Percentiles rank a stretch among this genome's conserved stretches.
Conservation (phyloP, 2,329 filamentous ascomycete genomes). For the Fusarium sp. region DNA sequence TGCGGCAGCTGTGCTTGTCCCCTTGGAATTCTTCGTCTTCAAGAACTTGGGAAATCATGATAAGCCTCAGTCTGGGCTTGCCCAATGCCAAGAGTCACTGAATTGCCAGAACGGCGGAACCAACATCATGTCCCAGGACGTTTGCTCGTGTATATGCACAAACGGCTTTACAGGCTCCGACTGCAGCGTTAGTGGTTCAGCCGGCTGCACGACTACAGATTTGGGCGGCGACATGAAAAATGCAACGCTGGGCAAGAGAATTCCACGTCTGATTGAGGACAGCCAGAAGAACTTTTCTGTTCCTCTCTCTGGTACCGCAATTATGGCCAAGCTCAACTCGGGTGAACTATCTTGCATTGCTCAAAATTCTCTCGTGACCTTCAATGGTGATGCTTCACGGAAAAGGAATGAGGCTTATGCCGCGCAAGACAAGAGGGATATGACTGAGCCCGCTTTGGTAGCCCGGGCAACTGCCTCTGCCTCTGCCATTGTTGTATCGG, state of each 20-base stretch:
- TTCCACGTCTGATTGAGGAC: slow-evolving; percentile 77
- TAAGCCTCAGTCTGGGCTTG: slow-evolving; percentile 53
- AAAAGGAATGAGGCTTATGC: slow-evolving; percentile 47
- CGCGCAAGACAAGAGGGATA: slow-evolving; percentile 30
- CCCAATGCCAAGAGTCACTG: slow-evolving; percentile 69
- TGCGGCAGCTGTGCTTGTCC: slow-evolving; percentile 84
- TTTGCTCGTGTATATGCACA: slow-evolving; percentile 87
- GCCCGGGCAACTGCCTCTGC: slow-evolving; percentile 21
- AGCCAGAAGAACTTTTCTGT: slow-evolving; percentile 78
- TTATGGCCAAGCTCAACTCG: slow-evolving; percentile 80
- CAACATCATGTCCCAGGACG: slow-evolving; percentile 72
- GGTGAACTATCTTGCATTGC: slow-evolving; percentile 81
- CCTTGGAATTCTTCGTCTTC: slow-evolving; percentile 73
- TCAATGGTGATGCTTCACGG: slow-evolving; percentile 68
- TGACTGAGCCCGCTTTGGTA: slow-evolving; percentile 14
- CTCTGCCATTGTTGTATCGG: slow-evolving; percentile 36
- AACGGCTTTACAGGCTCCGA: slow-evolving; percentile 80
- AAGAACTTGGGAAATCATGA: slow-evolving; percentile 56
- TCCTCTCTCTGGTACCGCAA: slow-evolving; percentile 73
- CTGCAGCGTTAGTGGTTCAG: slow-evolving; percentile 59
- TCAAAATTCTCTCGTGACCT: slow-evolving; percentile 89
- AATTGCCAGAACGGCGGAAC: slow-evolving; percentile 84
- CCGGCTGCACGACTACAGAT: slow-evolving; percentile 65
- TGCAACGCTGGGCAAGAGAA: slow-evolving; percentile 82
- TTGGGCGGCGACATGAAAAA: slow-evolving; percentile 61